Evolutionary conservation across 164 flowering plant genomes (phyloP), one percentile per base, ranked within the genome.

Genomic region (Chimonanthus praecox): DNA sequence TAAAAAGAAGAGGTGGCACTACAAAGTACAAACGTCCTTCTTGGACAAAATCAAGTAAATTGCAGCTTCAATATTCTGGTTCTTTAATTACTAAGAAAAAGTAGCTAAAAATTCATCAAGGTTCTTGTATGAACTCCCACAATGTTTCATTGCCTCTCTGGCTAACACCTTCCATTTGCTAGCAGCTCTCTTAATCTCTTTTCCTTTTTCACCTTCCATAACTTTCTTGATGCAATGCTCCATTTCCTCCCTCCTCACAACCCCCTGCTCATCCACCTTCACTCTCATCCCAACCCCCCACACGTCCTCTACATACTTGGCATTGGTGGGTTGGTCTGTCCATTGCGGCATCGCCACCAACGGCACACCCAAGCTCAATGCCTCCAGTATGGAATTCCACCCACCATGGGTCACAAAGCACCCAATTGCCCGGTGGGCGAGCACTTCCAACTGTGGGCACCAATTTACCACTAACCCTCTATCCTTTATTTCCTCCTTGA

Each of bases 361-460:
- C 4, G 85, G 87, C 64, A 84, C 83, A 3, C 84, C 85, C 69
- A 75, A 64, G 9, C 71, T 69, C 73, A 84, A 64, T n/a, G 80
- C 79, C 73, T 84, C 87, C n/a, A 77, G 8, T 1, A 75, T 78
- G 50, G 85, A 85, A 62, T 85, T 85, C 85, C 85, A 85, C 4
- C 85, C 84, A 64, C 84, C 72, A 64, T 85, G 87, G 2, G 81
- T 74, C 15, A 85, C 21, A 58, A 85, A 85, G 49, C 84, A 83
- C 47, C 85, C 84, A 8, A 82, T 71, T 0, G 84, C 79, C 46
- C n/a, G 7, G n/a, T 74, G 75, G 1, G 83, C 76, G 16, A 85
- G 54, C 51, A 83, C 83, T 43, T 85, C 78, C 45, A 82, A 49
- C 49, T 83, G 86, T 4, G 76, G 70, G 74, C 84, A 72, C 87